Conservation (phyloP, 2,329 filamentous ascomycete species). For the Xylariaceae sp. region DNA sequence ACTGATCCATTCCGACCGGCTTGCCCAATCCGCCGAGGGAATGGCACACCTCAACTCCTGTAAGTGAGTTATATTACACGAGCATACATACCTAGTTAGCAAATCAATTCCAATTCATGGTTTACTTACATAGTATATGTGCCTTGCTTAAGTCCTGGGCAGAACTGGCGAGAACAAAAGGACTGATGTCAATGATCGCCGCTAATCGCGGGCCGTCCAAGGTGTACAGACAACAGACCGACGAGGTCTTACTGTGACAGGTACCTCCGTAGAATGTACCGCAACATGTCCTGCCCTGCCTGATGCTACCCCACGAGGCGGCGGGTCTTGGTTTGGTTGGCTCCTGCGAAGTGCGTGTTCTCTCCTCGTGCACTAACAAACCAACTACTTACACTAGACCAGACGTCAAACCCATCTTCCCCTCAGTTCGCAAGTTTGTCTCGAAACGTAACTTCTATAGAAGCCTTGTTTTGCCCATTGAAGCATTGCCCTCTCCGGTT, state of each 20-base stretch:
- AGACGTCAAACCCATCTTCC: neutral
- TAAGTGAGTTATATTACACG: too few species aligned
- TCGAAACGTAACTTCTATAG: neutral
- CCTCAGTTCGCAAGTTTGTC: neutral
- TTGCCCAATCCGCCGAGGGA: neutral
- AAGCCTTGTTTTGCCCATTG: neutral
- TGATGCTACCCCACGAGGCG: neutral
- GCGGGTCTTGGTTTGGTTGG: neutral
- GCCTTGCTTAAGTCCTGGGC: too few species aligned
- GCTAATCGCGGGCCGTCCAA: neutral
- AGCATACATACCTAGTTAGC: too few species aligned
- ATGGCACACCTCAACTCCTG: neutral
- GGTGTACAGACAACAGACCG: neutral
- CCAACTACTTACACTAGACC: neutral
- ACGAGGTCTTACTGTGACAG: too few species aligned
- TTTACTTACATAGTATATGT: too few species aligned
- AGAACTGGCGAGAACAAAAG: neutral
- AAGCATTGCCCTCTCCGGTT: neutral
- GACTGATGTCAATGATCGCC: neutral
- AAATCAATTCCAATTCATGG: too few species aligned
- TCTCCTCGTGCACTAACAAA: neutral
- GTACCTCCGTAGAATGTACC: neutral
- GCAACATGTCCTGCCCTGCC: too few species aligned
- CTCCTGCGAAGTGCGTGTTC: neutral
- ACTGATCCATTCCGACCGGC: too few species aligned